A percentile compares a stretch with the other conserved stretches of the same genome.
Conservation (phyloP, 495 filamentous ascomycete species). For the Polyplosphaeria fusca region DNA sequence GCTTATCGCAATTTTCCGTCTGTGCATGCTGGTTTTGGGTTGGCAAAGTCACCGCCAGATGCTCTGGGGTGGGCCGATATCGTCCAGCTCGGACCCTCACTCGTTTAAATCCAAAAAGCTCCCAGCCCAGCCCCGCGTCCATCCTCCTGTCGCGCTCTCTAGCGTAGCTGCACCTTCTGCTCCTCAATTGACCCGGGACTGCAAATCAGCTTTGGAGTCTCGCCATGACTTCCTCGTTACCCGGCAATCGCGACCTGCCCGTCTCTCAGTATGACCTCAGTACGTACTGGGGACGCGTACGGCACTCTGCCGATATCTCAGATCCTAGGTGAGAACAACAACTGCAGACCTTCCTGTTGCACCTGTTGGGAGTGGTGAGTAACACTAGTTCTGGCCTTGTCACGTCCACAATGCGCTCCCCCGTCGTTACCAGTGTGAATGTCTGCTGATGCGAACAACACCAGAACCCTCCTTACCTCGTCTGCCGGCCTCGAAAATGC, state of each 20-base stretch:
- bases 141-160: too few species aligned
- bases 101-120: too few species aligned
- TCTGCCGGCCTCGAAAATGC: slow-evolving; percentile 74
- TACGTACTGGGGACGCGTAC: slow-evolving; percentile 93
- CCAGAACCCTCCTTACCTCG: slow-evolving; percentile 77
- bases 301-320: slow-evolving; percentile 82
- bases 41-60: too few species aligned
- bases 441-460: slow-evolving; percentile 10
- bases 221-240: slow-evolving; percentile 83
- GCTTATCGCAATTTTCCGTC: too few species aligned
- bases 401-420: background rate
- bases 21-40: too few species aligned
- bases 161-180: too few species aligned
- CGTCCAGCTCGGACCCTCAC: too few species aligned
- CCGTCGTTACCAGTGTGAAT: slow-evolving; percentile 6
- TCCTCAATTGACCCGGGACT: too few species aligned
- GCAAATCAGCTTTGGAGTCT: background rate
- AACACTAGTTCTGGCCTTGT: slow-evolving; percentile 21
- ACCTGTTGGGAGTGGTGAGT: slow-evolving; percentile 37
- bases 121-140: too few species aligned
- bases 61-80: too few species aligned
- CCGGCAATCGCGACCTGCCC: slow-evolving; percentile 80
- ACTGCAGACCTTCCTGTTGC: slow-evolving; percentile 30
- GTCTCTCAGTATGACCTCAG: slow-evolving; percentile 85
- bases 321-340: slow-evolving; percentile 80